phyloP scores from a whole-genome alignment of 805 yeast species.

The Debaryomyces maramus region DNA sequence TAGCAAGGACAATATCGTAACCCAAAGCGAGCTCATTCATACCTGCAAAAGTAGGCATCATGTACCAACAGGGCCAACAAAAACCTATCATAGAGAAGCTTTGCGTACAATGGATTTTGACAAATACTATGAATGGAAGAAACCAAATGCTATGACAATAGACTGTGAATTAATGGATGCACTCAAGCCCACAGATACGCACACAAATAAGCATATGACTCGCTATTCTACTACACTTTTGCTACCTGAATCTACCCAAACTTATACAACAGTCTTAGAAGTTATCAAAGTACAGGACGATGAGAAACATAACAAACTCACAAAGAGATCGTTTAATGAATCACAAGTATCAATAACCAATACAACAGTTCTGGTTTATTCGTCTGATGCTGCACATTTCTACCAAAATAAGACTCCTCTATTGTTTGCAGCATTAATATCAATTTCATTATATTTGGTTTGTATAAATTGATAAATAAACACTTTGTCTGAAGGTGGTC shows the following conservation, averaged over 20 bases:
- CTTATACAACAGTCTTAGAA: conserved; percentile 3
- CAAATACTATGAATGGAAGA: conserved; percentile 6
- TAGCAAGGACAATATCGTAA: no score
- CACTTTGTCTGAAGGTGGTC: no score
- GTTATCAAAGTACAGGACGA: conserved; percentile 6
- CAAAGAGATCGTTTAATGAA: no score
- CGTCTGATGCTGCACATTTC: background rate
- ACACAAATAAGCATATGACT: conserved; percentile 3
- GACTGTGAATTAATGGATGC: conserved; percentile 7
- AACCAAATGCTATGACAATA: conserved; percentile 10
- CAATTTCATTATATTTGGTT: no score
- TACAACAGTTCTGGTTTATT: background rate
- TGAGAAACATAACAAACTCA: no score
- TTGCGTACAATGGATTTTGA: conserved; percentile 5
- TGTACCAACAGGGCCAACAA: no score
- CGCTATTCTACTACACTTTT: conserved; percentile 1
- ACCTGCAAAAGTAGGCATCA: no score
- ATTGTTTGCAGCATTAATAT: background rate
- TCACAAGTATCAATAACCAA: no score
- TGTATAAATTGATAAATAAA: no score
- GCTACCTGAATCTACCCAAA: background rate
- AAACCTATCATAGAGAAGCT: background rate
- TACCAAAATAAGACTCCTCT: background rate
- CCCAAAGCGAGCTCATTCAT: no score
- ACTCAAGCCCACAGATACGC: conserved; percentile 2